phyloP scores from a whole-genome alignment of 495 filamentous ascomycete species.

The Melanomma pulvis-pyrius region DNA sequence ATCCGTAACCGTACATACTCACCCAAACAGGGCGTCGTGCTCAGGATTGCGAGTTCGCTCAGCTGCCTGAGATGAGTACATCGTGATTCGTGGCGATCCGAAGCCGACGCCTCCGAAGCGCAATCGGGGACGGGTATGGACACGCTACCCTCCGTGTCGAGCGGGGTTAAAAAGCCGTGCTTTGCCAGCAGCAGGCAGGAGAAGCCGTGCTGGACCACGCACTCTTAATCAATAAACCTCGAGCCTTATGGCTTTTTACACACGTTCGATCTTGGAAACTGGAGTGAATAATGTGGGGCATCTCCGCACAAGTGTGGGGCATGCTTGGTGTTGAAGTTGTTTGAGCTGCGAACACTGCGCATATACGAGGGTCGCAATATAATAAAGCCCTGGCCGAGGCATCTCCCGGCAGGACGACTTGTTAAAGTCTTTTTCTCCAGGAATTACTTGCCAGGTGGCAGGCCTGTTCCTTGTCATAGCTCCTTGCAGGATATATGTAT shows the following conservation, averaged over 20 bases:
- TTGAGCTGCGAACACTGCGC: background rate
- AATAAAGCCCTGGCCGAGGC: background rate
- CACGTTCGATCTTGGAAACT: background rate
- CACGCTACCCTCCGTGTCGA: background rate
- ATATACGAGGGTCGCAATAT: background rate
- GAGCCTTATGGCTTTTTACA: background rate
- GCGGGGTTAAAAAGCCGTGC: background rate
- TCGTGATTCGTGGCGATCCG: background rate
- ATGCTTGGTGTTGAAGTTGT: constrained; percentile 20
- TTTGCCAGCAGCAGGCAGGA: constrained; percentile 1
- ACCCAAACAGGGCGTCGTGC: no score
- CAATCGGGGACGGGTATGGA: background rate
- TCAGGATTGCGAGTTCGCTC: background rate
- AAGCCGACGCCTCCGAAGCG: background rate
- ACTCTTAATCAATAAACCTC: background rate
- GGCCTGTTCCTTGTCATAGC: constrained; percentile 6
- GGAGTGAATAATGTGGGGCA: constrained; percentile 3
- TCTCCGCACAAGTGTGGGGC: constrained; percentile 21
- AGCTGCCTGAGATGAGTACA: background rate
- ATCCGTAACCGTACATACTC: background rate
- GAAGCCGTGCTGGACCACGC: background rate
- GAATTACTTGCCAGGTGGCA: background rate
- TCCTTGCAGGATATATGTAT: background rate
- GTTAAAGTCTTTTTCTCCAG: background rate
- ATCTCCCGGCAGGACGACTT: background rate